Percentiles rank a stretch among this genome's conserved stretches.
phyloP scores from a whole-genome alignment of 768 basidiomycete species.

The Cytidiella melzeri region DNA sequence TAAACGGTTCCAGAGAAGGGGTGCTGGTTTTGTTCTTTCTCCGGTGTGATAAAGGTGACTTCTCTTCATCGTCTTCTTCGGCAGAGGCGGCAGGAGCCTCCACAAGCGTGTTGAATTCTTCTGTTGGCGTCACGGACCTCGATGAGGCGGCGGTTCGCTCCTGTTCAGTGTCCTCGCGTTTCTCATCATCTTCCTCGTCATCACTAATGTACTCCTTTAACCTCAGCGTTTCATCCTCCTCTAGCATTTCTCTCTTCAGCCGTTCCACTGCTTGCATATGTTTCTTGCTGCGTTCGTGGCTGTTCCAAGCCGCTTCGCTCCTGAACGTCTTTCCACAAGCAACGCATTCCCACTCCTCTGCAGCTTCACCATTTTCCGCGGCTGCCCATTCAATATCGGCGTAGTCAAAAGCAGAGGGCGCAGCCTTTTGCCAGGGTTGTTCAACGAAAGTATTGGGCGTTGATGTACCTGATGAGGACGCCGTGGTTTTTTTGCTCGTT shows the following conservation, averaged over 20 bases:
- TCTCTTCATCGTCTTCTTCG: not conserved
- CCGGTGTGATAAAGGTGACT: too few species aligned
- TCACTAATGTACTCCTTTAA: too few species aligned
- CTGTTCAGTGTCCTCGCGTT: not conserved
- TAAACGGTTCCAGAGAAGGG: conserved; percentile 6
- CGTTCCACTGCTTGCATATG: conserved; percentile 84
- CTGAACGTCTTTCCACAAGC: conserved; percentile 86
- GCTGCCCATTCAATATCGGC: conserved; percentile 72
- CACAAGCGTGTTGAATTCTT: conserved; percentile 18
- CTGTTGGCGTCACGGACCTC: conserved; percentile 11
- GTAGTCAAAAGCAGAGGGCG: conserved; percentile 33
- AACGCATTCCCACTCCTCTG: conserved; percentile 93
- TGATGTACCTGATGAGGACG: too few species aligned
- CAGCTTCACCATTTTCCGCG: conserved; percentile 55
- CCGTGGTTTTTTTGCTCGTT: conserved; percentile 13
- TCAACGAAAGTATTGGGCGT: conserved; percentile 58
- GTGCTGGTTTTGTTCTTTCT: conserved; percentile 8
- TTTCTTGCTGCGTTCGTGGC: conserved; percentile 93
- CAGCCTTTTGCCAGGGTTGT: conserved; percentile 85
- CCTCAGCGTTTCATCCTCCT: conserved; percentile 64
- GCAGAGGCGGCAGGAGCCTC: not conserved
- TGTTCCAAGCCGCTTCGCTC: conserved; percentile 92
- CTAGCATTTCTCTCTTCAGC: conserved; percentile 69
- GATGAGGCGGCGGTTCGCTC: not conserved
- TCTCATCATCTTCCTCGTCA: conserved; percentile 9